Conservation (phyloP, 495 filamentous ascomycete species). For the Jackrogersella multiformis region DNA sequence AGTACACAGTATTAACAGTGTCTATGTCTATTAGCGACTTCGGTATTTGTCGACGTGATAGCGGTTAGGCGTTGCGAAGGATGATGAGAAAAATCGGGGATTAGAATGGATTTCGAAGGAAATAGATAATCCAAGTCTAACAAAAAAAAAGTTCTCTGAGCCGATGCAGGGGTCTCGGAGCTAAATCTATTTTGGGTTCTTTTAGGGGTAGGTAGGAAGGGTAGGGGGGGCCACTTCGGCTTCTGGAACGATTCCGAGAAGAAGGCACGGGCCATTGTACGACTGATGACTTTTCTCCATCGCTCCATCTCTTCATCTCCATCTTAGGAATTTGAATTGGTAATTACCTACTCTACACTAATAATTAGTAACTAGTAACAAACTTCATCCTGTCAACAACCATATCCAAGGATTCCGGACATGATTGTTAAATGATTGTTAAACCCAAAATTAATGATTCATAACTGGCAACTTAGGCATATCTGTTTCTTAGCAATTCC, state of each 20-base stretch:
- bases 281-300: conserved; percentile 1
- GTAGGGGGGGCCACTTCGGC: neutral
- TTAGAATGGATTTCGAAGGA: conserved; percentile 29
- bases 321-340: too few relatives aligned
- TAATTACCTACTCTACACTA: too few relatives aligned
- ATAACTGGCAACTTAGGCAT: neutral
- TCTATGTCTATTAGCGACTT: neutral
- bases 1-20: conserved; percentile 2
- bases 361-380: neutral
- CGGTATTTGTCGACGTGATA: conserved; percentile 14
- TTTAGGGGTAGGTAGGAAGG: too few relatives aligned
- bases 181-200: conserved; percentile 17
- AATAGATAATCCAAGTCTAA: conserved; percentile 19
- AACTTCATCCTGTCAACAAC: neutral
- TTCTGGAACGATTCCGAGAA: conserved; percentile 19
- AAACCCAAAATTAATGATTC: neutral
- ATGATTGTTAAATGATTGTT: neutral
- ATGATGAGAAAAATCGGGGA: conserved; percentile 32
- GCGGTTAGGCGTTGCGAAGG: conserved; percentile 31
- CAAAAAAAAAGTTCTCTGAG: conserved; percentile 17
- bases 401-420: neutral
- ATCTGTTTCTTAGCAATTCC: neutral
- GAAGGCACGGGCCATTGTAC: neutral
- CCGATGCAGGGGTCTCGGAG: conserved; percentile 29
- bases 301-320: too few relatives aligned